Evolutionary conservation across 2,329 filamentous ascomycete species (phyloP).

Genomic region (Penicillium freii): DNA sequence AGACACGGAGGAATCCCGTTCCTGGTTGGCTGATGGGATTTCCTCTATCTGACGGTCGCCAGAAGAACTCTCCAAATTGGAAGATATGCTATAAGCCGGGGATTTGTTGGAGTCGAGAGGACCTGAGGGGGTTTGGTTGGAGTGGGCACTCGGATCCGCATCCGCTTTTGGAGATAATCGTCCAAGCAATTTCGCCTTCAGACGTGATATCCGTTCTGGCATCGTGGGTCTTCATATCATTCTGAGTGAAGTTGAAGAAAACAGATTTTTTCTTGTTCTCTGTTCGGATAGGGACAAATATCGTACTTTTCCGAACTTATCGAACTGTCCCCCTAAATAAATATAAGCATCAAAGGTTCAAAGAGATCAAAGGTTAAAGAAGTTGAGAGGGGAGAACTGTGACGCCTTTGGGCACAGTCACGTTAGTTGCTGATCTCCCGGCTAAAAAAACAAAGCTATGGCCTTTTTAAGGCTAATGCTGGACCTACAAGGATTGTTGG

Average conservation of each 20-base stretch:
- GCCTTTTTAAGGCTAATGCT: background rate
- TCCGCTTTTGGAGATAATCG: slow-evolving; percentile 36
- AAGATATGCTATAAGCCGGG: slow-evolving; percentile 26
- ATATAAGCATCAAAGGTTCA: background rate
- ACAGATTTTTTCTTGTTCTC: too few species aligned
- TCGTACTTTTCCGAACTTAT: background rate
- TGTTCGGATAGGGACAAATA: background rate
- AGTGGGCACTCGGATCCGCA: slow-evolving; percentile 29
- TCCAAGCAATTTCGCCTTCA: slow-evolving; percentile 39
- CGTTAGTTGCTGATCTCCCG: slow-evolving; percentile 2
- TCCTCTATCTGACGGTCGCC: slow-evolving; percentile 11
- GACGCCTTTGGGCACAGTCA: background rate
- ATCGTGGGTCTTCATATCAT: slow-evolving; percentile 22
- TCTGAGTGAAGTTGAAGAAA: slow-evolving; percentile 2
- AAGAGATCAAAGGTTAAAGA: background rate
- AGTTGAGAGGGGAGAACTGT: background rate
- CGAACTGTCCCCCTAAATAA: too few species aligned
- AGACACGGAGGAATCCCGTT: slow-evolving; percentile 8
- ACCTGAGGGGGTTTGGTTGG: slow-evolving; percentile 20
- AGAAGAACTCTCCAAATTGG: slow-evolving; percentile 16
- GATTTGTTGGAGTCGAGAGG: slow-evolving; percentile 25
- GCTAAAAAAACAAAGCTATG: background rate
- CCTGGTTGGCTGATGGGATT: slow-evolving; percentile 3
- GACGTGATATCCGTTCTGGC: slow-evolving; percentile 36
- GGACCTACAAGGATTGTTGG: background rate